Evolutionary conservation across 768 basidiomycete species (phyloP), one percentile per base, ranked within the genome.

Genomic region (Piloderma croceum): DNA sequence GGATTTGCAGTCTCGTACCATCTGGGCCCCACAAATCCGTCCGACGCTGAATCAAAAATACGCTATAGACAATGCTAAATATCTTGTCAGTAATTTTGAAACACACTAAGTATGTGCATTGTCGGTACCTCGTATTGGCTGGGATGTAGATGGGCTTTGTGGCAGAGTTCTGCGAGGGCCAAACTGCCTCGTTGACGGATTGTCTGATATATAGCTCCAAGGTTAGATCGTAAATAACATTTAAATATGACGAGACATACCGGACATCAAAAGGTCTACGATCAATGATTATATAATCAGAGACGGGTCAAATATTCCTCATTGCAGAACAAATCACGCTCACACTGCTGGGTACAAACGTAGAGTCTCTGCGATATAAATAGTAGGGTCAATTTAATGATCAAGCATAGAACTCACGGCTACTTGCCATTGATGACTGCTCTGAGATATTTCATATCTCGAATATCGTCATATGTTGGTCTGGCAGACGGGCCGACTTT

Each of bases 1-100:
- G n/a, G n/a, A n/a, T n/a, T n/a, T n/a, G n/a, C n/a, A n/a, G n/a
- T n/a, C n/a, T 6, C 52, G 2, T 39, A 68, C 69, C 70, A 33
- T 68, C 69, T 2, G 71, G 68, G 2, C 70, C 71, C 70, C 71
- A 73, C 3, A 65, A 56, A 31, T 65, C 64, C 17, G 49, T 58
- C 23, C 68, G 55, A 22, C 67, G 63, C 24, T 72, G 70, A 65
- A 69, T 69, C 7, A 58, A 25, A 35, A 67, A 58, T 17, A 65
- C 57, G 9, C 61, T 61, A 41, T 65, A 69, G 1, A 45, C 5
- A 12, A 52, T 42, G 17, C 53, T 57, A 39, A 13, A 13, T 2
- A 1, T 17, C 7, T 23, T 12, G 12, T 35, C 31, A n/a, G n/a
- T n/a, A n/a, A n/a, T n/a, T n/a, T n/a, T n/a, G n/a, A n/a, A n/a